Evolutionary conservation across 768 basidiomycete species (phyloP).

Genomic region (Amylocystis lapponica): DNA sequence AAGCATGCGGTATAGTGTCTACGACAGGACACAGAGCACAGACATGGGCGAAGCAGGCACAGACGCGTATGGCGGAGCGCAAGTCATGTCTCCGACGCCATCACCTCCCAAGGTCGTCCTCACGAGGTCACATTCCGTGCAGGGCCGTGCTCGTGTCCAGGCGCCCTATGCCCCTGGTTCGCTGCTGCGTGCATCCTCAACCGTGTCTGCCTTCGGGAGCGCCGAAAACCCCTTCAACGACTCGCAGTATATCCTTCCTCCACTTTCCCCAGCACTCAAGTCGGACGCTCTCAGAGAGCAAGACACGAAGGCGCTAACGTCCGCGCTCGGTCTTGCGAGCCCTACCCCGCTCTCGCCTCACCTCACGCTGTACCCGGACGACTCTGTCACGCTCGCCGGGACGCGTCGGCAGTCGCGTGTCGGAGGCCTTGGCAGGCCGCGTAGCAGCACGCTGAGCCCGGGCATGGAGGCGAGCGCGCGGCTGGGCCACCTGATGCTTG

Average conservation of each 20-base stretch:
- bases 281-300: conserved; percentile 39
- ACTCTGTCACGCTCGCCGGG: conserved; percentile 59
- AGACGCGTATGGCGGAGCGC: conserved; percentile 50
- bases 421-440: conserved; percentile 15
- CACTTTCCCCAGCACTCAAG: conserved; percentile 30
- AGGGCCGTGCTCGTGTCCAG: conserved; percentile 58
- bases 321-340: conserved; percentile 31
- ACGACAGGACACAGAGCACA: conserved; percentile 4
- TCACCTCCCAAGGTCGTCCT: conserved; percentile 18
- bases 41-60: conserved; percentile 7
- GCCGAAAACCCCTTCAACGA: conserved; percentile 30
- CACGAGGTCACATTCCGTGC: conserved; percentile 18
- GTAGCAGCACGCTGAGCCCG: conserved; percentile 29
- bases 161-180: conserved; percentile 56
- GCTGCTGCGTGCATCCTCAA: conserved; percentile 49
- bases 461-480: conserved; percentile 40
- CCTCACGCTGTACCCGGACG: conserved; percentile 65
- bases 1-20: conserved; percentile 24
- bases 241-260: conserved; percentile 27
- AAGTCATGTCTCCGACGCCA: conserved; percentile 39
- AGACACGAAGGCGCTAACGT: conserved; percentile 32
- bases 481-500: conserved; percentile 56
- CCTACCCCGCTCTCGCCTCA: conserved; percentile 43
- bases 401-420: conserved; percentile 21
- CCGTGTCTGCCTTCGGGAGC: conserved; percentile 21